Percentiles rank a stretch among this genome's conserved stretches.
Conservation (phyloP, 106 monocot genomes). For the Platanthera zijinensis region DNA sequence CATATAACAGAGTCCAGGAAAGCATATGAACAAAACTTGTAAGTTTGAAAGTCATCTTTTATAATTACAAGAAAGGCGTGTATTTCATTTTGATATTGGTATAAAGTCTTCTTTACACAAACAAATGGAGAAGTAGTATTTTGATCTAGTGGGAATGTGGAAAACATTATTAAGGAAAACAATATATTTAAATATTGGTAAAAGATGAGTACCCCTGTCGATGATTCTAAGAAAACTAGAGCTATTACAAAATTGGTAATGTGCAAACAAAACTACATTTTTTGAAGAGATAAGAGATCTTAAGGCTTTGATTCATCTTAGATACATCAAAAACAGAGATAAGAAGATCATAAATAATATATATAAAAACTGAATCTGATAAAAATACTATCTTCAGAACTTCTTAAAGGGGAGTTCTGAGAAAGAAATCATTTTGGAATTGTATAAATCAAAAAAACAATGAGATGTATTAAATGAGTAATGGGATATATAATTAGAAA, state of each 20-base stretch:
- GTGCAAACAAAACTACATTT: too few species aligned
- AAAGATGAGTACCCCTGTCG: too few species aligned
- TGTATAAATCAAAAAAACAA: not conserved
- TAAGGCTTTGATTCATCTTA: not conserved
- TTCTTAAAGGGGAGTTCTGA: not conserved
- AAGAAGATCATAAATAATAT: not conserved
- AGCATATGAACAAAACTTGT: not conserved
- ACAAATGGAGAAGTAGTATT: too few species aligned
- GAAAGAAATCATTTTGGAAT: not conserved
- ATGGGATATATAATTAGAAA: not conserved
- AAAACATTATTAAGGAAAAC: too few species aligned
- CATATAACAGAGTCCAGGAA: not conserved
- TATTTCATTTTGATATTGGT: too few species aligned
- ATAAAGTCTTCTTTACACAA: too few species aligned
- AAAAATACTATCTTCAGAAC: not conserved
- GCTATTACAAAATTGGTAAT: too few species aligned
- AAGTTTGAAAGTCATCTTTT: not conserved
- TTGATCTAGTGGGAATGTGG: too few species aligned
- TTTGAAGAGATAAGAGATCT: not conserved
- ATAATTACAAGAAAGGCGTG: too few species aligned
- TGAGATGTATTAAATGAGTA: not conserved
- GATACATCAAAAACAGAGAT: not conserved
- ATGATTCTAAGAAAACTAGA: too few species aligned
- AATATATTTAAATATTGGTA: too few species aligned
- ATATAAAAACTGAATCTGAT: not conserved